phyloP scores from a whole-genome alignment of 495 filamentous ascomycete genomes.

The Daldinia caldariorum region DNA sequence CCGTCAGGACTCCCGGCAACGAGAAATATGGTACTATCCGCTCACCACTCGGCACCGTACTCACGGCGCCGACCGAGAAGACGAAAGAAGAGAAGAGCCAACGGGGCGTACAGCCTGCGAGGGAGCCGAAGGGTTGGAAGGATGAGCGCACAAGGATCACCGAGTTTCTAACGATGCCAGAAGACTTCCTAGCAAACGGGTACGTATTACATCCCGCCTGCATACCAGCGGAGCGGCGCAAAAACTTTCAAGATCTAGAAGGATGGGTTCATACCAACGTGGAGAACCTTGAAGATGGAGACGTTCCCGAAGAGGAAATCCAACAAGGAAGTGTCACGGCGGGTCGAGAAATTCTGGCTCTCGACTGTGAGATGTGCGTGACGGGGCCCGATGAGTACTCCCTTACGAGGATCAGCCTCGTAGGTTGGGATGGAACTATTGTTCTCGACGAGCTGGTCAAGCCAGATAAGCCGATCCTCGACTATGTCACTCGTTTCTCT shows the following conservation, averaged over 20 bases:
- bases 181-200: constrained; percentile 82
- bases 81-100: constrained; percentile 66
- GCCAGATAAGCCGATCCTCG: constrained; percentile 79
- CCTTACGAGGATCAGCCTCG: constrained; percentile 85
- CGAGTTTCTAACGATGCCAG: constrained; percentile 71
- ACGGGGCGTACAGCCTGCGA: constrained; percentile 66
- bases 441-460: constrained; percentile 93
- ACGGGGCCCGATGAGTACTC: constrained; percentile 78
- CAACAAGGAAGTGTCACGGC: constrained; percentile 83
- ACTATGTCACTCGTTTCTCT: constrained; percentile 90
- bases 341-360: constrained; percentile 79
- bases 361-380: constrained; percentile 98
- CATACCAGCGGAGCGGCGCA: constrained; percentile 56
- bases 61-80: constrained; percentile 71
- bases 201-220: constrained; percentile 83
- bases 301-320: constrained; percentile 73
- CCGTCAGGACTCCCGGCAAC: constrained; percentile 84
- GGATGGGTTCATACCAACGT: constrained; percentile 88
- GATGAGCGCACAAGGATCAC: constrained; percentile 81
- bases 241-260: constrained; percentile 59
- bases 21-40: constrained; percentile 79
- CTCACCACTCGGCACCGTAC: constrained; percentile 82
- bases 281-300: constrained; percentile 69
- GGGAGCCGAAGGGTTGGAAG: constrained; percentile 67
- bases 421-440: constrained; percentile 84